A percentile compares a stretch with the other conserved stretches of the same genome.
phyloP scores from a whole-genome alignment of 306 rosid species.

The Cucumis cinereus region DNA sequence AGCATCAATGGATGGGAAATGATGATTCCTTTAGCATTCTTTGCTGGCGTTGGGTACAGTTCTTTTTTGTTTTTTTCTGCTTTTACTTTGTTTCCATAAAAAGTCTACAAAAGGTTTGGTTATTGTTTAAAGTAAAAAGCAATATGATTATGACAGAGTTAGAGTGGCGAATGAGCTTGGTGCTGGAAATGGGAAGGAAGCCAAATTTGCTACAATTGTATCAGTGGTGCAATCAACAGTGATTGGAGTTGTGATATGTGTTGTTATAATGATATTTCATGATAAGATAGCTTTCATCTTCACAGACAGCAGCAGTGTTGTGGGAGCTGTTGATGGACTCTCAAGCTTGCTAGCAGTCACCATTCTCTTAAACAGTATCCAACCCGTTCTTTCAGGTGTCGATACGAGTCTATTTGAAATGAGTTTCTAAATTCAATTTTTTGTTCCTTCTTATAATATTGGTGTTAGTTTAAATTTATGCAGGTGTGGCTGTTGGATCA shows the following conservation, averaged over 20 bases:
- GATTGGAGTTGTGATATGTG: slow-evolving; percentile 31
- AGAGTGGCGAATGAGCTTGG: slow-evolving; percentile 74
- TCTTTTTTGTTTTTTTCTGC: not conserved
- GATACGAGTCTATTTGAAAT: too few relatives aligned
- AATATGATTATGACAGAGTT: slow-evolving; percentile 27
- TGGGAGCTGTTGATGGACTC: slow-evolving; percentile 33
- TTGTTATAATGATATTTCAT: slow-evolving; percentile 30
- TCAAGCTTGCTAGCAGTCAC: slow-evolving; percentile 33
- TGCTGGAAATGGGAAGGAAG: slow-evolving; percentile 49
- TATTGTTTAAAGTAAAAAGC: too few relatives aligned
- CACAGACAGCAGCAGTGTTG: slow-evolving; percentile 34
- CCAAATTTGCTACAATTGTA: slow-evolving; percentile 53
- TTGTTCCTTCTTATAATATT: not conserved
- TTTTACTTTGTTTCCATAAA: not conserved
- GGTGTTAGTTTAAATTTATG: not conserved
- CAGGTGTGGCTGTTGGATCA: slow-evolving; percentile 49
- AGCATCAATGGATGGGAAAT: slow-evolving; percentile 72
- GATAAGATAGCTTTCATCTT: slow-evolving; percentile 37
- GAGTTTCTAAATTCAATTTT: too few relatives aligned
- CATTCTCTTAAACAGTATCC: slow-evolving; percentile 58
- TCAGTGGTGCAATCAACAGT: slow-evolving; percentile 26
- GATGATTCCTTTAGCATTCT: slow-evolving; percentile 70
- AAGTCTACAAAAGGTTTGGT: not conserved
- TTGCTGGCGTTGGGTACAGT: slow-evolving; percentile 64
- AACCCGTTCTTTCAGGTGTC: slow-evolving; percentile 52